Evolutionary conservation across 2,329 filamentous ascomycete species (phyloP), one percentile per base, ranked within the genome.

Genomic region (Paraconiothyrium sp.): DNA sequence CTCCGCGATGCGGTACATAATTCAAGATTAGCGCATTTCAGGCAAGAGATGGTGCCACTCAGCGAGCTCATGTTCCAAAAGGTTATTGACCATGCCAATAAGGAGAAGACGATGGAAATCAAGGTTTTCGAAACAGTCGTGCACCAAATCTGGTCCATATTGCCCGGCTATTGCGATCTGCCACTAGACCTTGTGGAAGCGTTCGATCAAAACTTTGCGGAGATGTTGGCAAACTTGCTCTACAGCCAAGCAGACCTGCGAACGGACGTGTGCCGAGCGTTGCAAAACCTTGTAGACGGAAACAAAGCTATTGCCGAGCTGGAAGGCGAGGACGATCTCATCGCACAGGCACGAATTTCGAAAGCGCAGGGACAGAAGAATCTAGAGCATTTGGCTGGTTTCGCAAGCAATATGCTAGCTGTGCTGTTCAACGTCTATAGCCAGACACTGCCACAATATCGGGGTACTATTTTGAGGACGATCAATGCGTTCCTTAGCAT

Each of bases 401-500:
- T 95, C 74, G 86, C 94, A 1, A 90, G 90, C 63, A 98, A 98
- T 72, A 87, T 99, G 80, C 87, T 99, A 46, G 94, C 95, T 7
- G 94, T 98, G 0, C 83, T 99, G n/a, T 98, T 99, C 85, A 99
- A 99, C 76, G 94, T 99, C 48, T 99, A 99, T 82, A 97, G 92
- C 66, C 92, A 97, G 78, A 99, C 95, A 0, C 85, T 99, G 30
- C 94, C 95, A 2, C 93, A 97, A 74, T 95, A 92, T 73, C 88
- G 95, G 69, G 94, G 93, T 0, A 93, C 92, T 22, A 95, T 99
- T 57, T 84, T 99, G 37, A 92, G 94, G 76, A 97, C 94, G 64
- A 95, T 98, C 82, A 97, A 98, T 79, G 89, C 93, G 5, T 98
- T 94, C 79, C 83, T 99, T 60, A 97, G 94, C 82, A 92, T 98